A percentile compares a stretch with the other conserved stretches of the same genome.
Conservation (phyloP, 1,139 yeast species). For the Suhomyces guaymorum region DNA sequence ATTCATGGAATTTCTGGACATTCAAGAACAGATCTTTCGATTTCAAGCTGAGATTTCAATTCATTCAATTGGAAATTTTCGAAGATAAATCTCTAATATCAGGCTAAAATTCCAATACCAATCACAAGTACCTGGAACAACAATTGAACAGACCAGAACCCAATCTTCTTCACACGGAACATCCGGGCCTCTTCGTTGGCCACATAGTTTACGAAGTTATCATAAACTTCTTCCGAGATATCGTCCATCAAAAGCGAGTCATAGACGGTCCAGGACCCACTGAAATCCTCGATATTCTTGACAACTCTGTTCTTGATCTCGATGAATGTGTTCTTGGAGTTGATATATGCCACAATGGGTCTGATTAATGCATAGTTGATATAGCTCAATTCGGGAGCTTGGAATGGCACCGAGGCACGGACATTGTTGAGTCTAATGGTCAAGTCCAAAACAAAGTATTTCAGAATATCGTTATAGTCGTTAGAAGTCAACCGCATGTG, state of each 20-base stretch:
- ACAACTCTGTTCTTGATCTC: conserved; percentile 86
- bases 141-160: conserved; percentile 90
- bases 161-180: conserved; percentile 75
- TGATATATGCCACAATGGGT: conserved; percentile 94
- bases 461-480: conserved; percentile 38
- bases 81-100: no score
- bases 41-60: no score
- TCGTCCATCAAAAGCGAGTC: conserved; percentile 92
- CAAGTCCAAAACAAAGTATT: conserved; percentile 74
- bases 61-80: no score
- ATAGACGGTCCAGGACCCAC: conserved; percentile 95
- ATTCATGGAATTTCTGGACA: no score
- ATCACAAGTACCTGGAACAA: conserved; percentile 77
- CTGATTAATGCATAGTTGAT: conserved; percentile 87
- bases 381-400: conserved; percentile 80
- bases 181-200: conserved; percentile 80
- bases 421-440: conserved; percentile 80
- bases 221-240: conserved; percentile 84
- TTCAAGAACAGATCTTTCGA: no score
- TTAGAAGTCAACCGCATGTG: conserved; percentile 29
- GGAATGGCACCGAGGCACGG: conserved; percentile 84
- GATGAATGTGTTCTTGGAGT: conserved; percentile 83
- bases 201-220: conserved; percentile 84
- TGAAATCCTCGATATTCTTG: conserved; percentile 77
- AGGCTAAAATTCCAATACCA: conserved; percentile 64